phyloP scores from a whole-genome alignment of 768 basidiomycete genomes.

The Leccinum incarnatum region DNA sequence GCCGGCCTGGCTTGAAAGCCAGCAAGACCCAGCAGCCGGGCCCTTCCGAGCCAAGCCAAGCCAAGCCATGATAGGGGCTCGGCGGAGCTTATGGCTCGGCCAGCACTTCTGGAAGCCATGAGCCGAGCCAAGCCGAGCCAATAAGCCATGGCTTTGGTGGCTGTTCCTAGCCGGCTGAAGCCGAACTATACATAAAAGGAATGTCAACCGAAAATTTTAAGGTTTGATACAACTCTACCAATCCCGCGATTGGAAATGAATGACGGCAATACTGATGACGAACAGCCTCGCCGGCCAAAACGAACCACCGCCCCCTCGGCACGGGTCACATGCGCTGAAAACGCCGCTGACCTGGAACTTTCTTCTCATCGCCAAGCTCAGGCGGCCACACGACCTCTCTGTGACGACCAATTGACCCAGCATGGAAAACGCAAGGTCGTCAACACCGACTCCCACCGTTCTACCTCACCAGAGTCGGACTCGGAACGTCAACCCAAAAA shows the following conservation, averaged over 20 bases:
- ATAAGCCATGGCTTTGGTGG: neutral
- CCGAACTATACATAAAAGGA: neutral
- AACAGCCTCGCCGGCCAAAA: neutral
- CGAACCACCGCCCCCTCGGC: neutral
- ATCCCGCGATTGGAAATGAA: neutral
- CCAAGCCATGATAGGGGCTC: neutral
- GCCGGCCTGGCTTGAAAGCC: neutral
- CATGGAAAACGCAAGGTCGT: too few relatives aligned
- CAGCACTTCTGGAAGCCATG: neutral
- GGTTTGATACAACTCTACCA: neutral
- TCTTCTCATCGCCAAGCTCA: neutral
- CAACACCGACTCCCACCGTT: neutral
- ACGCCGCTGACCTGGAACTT: neutral
- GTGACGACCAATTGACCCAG: too few relatives aligned
- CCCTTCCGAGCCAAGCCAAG: neutral
- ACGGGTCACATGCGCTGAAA: neutral
- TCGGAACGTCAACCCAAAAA: neutral
- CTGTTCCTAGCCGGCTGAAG: neutral
- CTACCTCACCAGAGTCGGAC: neutral
- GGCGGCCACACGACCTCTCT: neutral
- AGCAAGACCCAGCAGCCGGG: neutral
- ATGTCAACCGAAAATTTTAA: neutral
- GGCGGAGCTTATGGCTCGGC: neutral
- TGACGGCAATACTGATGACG: neutral
- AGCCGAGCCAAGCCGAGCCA: neutral